Conservation (phyloP, 192 early-diverging fungal genomes). For the Dissophora globulifera region DNA sequence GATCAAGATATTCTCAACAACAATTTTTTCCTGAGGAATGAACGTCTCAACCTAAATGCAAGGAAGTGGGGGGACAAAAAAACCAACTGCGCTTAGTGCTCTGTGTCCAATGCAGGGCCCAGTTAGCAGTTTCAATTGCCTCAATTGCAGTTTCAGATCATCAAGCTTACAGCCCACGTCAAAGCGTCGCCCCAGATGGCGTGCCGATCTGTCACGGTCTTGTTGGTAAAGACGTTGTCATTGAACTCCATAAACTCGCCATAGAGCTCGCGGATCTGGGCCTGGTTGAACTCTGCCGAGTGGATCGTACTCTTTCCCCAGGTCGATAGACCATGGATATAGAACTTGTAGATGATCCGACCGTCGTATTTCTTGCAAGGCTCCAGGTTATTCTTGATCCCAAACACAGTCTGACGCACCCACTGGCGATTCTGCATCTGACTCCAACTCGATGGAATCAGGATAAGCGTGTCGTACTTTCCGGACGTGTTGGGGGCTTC, state of each 20-base stretch:
- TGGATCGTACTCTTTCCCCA: slow-evolving; percentile 23
- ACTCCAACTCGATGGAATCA: slow-evolving; percentile 57
- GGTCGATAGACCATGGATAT: slow-evolving; percentile 46
- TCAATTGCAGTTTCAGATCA: no score
- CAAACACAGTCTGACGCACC: slow-evolving; percentile 65
- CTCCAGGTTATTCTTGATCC: slow-evolving; percentile 60
- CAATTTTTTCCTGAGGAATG: slow-evolving; percentile 26
- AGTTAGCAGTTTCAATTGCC: no score
- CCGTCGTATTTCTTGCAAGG: slow-evolving; percentile 60
- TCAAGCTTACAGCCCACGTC: slow-evolving; percentile 51
- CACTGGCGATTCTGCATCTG: slow-evolving; percentile 55
- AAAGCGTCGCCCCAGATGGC: slow-evolving; percentile 38
- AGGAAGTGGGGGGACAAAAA: background rate
- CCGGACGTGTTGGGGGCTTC: slow-evolving; percentile 40
- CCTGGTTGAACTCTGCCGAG: slow-evolving; percentile 36
- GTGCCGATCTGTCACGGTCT: slow-evolving; percentile 19
- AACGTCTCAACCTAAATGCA: slow-evolving; percentile 34
- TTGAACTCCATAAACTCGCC: slow-evolving; percentile 66
- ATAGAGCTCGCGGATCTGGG: slow-evolving; percentile 41
- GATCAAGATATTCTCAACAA: slow-evolving; percentile 37
- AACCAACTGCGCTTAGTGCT: background rate
- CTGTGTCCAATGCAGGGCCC: no score
- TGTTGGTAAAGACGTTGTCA: slow-evolving; percentile 42
- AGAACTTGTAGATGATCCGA: slow-evolving; percentile 59
- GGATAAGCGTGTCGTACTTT: slow-evolving; percentile 59